Conservation (phyloP, 2,329 filamentous ascomycete species). For the Xylariaceae sp. region DNA sequence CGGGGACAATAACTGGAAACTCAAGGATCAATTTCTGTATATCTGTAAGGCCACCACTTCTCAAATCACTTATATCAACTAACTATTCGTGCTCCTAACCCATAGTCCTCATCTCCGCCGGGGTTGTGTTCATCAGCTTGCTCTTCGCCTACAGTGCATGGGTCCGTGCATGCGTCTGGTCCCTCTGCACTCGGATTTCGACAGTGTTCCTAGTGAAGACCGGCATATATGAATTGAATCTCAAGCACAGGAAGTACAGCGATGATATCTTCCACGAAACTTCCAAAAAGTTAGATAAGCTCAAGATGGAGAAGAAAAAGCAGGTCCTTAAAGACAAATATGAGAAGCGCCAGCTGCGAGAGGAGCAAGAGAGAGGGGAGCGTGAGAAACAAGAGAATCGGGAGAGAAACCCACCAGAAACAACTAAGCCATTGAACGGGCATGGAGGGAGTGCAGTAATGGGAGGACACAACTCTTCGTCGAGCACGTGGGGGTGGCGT, state of each 20-base stretch:
- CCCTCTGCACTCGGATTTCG: background rate
- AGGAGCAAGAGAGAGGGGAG: too few species aligned
- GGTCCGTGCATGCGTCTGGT: conserved; percentile 18
- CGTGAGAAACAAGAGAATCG: too few species aligned
- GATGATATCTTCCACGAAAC: background rate
- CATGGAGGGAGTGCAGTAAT: too few species aligned
- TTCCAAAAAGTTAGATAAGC: background rate
- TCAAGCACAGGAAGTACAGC: background rate
- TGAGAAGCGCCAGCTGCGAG: background rate
- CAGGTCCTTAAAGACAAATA: background rate
- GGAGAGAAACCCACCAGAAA: too few species aligned
- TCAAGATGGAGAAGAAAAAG: background rate
- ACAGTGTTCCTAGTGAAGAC: background rate
- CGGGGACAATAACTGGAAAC: conserved; percentile 12
- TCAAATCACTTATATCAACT: background rate
- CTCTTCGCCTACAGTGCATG: conserved; percentile 19
- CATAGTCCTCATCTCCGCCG: conserved; percentile 17
- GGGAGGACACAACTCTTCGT: too few species aligned
- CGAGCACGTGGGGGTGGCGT: too few species aligned
- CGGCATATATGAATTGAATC: background rate
- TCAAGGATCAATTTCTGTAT: conserved; percentile 21
- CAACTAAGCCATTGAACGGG: too few species aligned
- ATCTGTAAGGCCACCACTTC: conserved; percentile 34
- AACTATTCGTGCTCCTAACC: background rate
- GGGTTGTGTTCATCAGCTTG: conserved; percentile 18